phyloP scores from a whole-genome alignment of 345 rosid genomes.

The Salix dunnii region DNA sequence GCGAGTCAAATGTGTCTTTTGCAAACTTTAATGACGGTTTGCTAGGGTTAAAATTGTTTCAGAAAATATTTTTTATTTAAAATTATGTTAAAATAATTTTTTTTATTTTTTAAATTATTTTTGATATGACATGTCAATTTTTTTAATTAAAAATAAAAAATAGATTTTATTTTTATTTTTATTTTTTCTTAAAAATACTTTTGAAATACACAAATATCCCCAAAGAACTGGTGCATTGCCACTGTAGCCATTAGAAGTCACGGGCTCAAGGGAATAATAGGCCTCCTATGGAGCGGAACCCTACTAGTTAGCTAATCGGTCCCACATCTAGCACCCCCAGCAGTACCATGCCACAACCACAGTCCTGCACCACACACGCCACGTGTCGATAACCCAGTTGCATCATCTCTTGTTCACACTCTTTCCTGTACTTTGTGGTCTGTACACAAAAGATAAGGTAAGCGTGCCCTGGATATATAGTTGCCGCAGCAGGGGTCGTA shows the following conservation, averaged over 20 bases:
- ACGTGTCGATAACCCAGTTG: conserved; percentile 20
- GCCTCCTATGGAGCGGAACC: neutral
- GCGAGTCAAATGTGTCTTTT: neutral
- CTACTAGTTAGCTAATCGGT: neutral
- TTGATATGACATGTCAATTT: too few relatives aligned
- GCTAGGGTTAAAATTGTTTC: too few relatives aligned
- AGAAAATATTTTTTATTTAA: too few relatives aligned
- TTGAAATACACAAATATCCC: too few relatives aligned
- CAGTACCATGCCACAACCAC: neutral
- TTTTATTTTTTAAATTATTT: too few relatives aligned
- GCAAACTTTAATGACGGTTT: too few relatives aligned
- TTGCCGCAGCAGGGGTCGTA: too few relatives aligned
- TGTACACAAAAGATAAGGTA: neutral
- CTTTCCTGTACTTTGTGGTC: neutral
- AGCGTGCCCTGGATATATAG: neutral
- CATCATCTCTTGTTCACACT: conserved; percentile 13
- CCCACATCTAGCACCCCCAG: conserved; percentile 7
- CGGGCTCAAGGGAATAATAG: conserved; percentile 1
- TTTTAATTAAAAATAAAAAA: too few relatives aligned
- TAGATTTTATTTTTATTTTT: too few relatives aligned
- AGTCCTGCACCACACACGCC: neutral
- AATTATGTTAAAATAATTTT: too few relatives aligned
- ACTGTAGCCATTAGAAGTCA: neutral
- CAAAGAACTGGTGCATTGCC: neutral
- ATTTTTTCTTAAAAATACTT: too few relatives aligned